Percentiles rank a stretch among this genome's conserved stretches.
These are phyloP conservation scores for Phylloporus arenicola DNA, from an alignment of 768 basidiomycete genomes.

Conservation along the genomic window DNA sequence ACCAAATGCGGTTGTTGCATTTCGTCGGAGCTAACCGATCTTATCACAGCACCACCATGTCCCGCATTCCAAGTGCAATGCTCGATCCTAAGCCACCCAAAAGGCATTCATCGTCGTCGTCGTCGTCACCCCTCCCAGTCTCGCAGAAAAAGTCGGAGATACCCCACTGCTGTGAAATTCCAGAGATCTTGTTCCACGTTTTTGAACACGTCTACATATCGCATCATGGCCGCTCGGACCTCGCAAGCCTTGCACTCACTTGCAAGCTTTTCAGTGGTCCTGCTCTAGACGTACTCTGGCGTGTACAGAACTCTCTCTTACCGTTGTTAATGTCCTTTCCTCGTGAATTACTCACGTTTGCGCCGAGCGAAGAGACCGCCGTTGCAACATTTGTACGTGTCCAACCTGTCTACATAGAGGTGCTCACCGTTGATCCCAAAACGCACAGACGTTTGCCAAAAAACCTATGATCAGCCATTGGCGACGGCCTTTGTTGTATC, in stretches of 20 bases:
- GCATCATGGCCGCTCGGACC: conserved; percentile 5
- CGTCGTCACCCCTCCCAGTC: too few species aligned
- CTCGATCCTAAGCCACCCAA: neutral
- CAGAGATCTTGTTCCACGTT: conserved; percentile 12
- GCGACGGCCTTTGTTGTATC: conserved; percentile 15
- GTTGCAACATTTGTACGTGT: conserved; percentile 13
- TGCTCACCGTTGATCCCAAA: neutral
- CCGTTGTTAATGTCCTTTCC: conserved; percentile 17
- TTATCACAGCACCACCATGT: neutral
- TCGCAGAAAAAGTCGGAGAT: neutral
- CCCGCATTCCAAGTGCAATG: neutral
- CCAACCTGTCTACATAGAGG: neutral
- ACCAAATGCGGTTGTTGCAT: neutral
- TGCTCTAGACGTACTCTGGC: conserved; percentile 22
- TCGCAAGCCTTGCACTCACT: conserved; percentile 11
- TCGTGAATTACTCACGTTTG: conserved; percentile 13
- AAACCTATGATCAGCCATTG: conserved; percentile 13
- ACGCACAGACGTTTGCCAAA: conserved; percentile 11
- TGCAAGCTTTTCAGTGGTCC: conserved; percentile 15
- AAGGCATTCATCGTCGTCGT: neutral
- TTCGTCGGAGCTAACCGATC: neutral
- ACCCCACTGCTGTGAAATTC: conserved; percentile 14
- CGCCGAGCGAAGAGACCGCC: conserved; percentile 10
- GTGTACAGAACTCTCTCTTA: conserved; percentile 14
- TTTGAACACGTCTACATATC: conserved; percentile 15